Percentiles rank a stretch among this genome's conserved stretches.
Conservation (phyloP, 805 yeast species). For the Metschnikowia shivogae region DNA sequence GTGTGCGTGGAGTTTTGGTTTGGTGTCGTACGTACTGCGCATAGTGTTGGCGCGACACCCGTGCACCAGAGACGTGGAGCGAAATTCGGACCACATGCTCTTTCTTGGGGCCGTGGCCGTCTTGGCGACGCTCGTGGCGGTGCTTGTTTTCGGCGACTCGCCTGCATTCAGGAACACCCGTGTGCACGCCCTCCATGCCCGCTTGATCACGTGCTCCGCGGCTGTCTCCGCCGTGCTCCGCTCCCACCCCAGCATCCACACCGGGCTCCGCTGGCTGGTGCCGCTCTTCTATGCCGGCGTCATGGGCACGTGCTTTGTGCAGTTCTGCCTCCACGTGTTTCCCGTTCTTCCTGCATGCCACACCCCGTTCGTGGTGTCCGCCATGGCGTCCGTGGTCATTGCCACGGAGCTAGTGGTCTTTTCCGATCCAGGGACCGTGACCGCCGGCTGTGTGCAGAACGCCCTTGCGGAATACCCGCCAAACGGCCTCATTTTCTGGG, state of each 20-base stretch:
- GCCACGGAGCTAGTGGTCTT: conserved; percentile 38
- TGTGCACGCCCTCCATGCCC: conserved; percentile 23
- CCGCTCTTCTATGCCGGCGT: conserved; percentile 40
- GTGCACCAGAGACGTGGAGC: background rate
- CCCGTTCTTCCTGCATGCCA: conserved; percentile 16
- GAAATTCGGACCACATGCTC: conserved; percentile 6
- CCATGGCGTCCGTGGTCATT: conserved; percentile 29
- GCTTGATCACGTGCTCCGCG: conserved; percentile 7
- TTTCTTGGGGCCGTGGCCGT: conserved; percentile 5
- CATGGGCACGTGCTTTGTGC: conserved; percentile 30
- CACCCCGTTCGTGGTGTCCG: conserved; percentile 23
- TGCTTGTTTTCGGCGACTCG: conserved; percentile 46
- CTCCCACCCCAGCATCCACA: conserved; percentile 5
- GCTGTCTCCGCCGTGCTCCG: conserved; percentile 4
- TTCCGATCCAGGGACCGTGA: conserved; percentile 41
- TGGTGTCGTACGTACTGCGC: no score
- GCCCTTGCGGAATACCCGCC: conserved; percentile 23
- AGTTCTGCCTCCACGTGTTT: conserved; percentile 30
- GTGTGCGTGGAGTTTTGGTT: no score
- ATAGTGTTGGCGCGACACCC: background rate
- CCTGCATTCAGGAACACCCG: conserved; percentile 38
- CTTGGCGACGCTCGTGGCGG: conserved; percentile 18
- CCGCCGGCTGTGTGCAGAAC: conserved; percentile 10
- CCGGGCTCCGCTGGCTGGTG: conserved; percentile 38
- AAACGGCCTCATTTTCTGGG: conserved; percentile 54